These are phyloP conservation scores for Suhomyces faveliae DNA, from an alignment of 805 yeast genomes.

Conservation along the genomic window DNA sequence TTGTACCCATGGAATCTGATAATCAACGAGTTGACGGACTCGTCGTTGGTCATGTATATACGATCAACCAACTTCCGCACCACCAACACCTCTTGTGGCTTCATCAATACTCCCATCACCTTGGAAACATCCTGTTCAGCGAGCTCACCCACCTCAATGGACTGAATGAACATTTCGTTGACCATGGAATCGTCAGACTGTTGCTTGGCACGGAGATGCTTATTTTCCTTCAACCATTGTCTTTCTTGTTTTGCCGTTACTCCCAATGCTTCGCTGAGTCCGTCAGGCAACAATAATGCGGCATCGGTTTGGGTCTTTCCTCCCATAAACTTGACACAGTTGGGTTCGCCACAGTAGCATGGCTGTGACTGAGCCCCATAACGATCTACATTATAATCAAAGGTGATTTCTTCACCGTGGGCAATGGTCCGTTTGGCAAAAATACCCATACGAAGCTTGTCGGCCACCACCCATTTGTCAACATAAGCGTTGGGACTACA, in stretches of 20 bases:
- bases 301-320: slow-evolving; percentile 97
- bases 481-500: slow-evolving; percentile 94
- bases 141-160: slow-evolving; percentile 54
- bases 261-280: slow-evolving; percentile 82
- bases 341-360: slow-evolving; percentile 90
- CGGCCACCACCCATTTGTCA: slow-evolving; percentile 96
- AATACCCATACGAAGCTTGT: slow-evolving; percentile 88
- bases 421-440: slow-evolving; percentile 75
- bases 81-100: slow-evolving; percentile 66
- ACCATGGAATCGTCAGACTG: slow-evolving; percentile 57
- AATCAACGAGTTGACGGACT: slow-evolving; percentile 53
- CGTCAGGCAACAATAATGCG: slow-evolving; percentile 78
- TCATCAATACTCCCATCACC: slow-evolving; percentile 79
- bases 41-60: slow-evolving; percentile 52
- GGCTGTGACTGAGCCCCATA: slow-evolving; percentile 94
- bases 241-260: slow-evolving; percentile 66
- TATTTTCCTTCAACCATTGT: slow-evolving; percentile 62
- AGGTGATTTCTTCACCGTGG: slow-evolving; percentile 86
- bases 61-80: slow-evolving; percentile 68
- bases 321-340: slow-evolving; percentile 91
- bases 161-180: slow-evolving; percentile 62
- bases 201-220: slow-evolving; percentile 48
- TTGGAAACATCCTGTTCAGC: slow-evolving; percentile 62
- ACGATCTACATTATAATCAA: slow-evolving; percentile 91
- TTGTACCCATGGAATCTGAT: slow-evolving; percentile 85